Conservation (phyloP, 192 early-diverging fungal species). For the Gigaspora rosea region DNA sequence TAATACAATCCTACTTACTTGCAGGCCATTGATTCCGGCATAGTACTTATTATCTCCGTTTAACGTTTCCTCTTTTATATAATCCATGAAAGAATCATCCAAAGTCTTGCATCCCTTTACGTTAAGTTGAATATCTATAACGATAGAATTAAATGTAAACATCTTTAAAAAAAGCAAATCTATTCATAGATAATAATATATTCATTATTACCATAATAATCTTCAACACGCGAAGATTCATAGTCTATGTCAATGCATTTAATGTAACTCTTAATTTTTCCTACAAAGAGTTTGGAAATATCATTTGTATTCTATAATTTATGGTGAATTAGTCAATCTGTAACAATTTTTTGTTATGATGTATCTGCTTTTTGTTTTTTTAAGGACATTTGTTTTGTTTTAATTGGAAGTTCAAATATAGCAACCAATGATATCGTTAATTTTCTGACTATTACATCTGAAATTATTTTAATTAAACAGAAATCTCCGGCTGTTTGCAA, state of each 20-base stretch:
- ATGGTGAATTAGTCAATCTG: not conserved
- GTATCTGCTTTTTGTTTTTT: not conserved
- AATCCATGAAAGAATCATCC: constrained; percentile 87
- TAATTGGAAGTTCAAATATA: too few relatives aligned
- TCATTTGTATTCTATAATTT: constrained; percentile 70
- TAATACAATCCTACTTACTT: constrained; percentile 38
- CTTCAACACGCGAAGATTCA: constrained; percentile 91
- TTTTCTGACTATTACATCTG: too few relatives aligned
- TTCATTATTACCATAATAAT: constrained; percentile 76
- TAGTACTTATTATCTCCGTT: constrained; percentile 96
- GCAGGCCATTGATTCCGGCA: constrained; percentile 89
- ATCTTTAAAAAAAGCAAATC: not conserved
- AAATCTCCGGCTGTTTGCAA: too few relatives aligned
- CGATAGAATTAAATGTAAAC: too few relatives aligned
- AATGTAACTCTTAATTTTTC: constrained; percentile 97
- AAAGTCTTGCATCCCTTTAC: constrained; percentile 92
- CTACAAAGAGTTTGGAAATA: constrained; percentile 87
- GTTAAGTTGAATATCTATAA: constrained; percentile 91
- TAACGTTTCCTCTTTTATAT: constrained; percentile 86
- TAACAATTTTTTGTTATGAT: not conserved
- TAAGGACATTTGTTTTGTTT: not conserved
- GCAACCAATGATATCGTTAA: too few relatives aligned
- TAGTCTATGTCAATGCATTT: constrained; percentile 93
- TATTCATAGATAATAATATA: not conserved
- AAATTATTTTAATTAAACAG: too few relatives aligned